phyloP scores from a whole-genome alignment of 2,329 filamentous ascomycete species.

The Alternaria gansuensis region DNA sequence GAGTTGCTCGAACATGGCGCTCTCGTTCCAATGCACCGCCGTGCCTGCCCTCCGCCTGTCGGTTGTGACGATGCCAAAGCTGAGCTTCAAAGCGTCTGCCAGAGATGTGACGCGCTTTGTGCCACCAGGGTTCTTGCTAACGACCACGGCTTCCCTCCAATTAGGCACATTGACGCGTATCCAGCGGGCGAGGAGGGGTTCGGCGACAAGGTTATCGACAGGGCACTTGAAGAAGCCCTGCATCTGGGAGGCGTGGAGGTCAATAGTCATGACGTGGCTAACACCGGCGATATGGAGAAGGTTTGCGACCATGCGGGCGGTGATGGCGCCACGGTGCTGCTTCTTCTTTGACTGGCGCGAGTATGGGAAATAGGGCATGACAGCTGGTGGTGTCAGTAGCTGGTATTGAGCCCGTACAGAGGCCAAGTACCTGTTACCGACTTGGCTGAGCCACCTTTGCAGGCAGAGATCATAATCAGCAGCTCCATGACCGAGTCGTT shows the following conservation, averaged over 20 bases:
- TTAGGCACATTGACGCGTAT: slow-evolving; percentile 86
- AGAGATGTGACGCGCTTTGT: slow-evolving; percentile 97
- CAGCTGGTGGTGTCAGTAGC: slow-evolving; percentile 63
- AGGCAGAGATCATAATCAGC: slow-evolving; percentile 98
- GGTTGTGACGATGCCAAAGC: slow-evolving; percentile 95
- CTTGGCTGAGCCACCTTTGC: slow-evolving; percentile 96
- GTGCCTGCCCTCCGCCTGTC: slow-evolving; percentile 64
- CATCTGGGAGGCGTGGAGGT: slow-evolving; percentile 93
- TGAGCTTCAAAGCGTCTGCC: slow-evolving; percentile 94
- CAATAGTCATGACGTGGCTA: slow-evolving; percentile 96
- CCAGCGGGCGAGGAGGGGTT: slow-evolving; percentile 95
- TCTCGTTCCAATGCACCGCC: slow-evolving; percentile 72
- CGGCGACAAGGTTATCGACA: slow-evolving; percentile 95
- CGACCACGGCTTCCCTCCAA: slow-evolving; percentile 92
- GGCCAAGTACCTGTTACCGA: slow-evolving; percentile 83
- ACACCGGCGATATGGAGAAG: slow-evolving; percentile 92
- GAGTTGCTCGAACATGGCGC: slow-evolving; percentile 71
- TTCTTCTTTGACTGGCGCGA: slow-evolving; percentile 99
- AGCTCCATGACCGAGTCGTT: slow-evolving; percentile 99
- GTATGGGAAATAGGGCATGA: slow-evolving; percentile 97
- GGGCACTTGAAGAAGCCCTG: slow-evolving; percentile 99
- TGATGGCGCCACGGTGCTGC: slow-evolving; percentile 93
- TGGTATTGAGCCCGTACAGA: slow-evolving; percentile 15
- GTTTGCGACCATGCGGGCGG: slow-evolving; percentile 96
- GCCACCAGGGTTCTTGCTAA: slow-evolving; percentile 97